Conservation (phyloP, 768 basidiomycete genomes). For the Artomyces pyxidatus region DNA sequence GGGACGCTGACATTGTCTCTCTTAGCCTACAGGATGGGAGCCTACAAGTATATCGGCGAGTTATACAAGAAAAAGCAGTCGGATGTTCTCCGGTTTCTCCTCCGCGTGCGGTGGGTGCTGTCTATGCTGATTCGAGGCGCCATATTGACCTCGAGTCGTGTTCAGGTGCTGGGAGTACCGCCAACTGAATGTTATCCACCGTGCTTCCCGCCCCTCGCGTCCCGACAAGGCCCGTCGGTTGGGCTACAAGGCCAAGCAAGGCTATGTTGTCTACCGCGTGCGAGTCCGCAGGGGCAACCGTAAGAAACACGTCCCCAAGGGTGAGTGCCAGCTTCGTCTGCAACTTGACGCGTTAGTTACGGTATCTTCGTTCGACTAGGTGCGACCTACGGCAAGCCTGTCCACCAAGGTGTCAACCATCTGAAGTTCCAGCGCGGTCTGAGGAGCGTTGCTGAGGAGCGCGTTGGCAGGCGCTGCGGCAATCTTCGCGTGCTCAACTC, state of each 20-base stretch:
- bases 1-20: constrained; percentile 15
- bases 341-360: not conserved
- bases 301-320: constrained; percentile 98
- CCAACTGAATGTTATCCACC: constrained; percentile 96
- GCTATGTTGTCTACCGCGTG: constrained; percentile 95
- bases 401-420: constrained; percentile 98
- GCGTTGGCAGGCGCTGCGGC: constrained; percentile 92
- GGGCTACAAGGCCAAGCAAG: constrained; percentile 99
- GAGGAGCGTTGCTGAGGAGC: constrained; percentile 93
- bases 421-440: constrained; percentile 95
- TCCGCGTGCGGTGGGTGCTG: constrained; percentile 78
- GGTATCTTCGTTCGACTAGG: constrained; percentile 33
- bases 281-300: constrained; percentile 97
- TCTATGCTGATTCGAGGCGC: not conserved
- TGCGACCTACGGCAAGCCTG: constrained; percentile 98
- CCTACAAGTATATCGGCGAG: constrained; percentile 95
- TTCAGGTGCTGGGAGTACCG: constrained; percentile 96
- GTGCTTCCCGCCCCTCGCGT: constrained; percentile 94
- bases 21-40: constrained; percentile 66
- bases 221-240: constrained; percentile 98
- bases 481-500: constrained; percentile 96
- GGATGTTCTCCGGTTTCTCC: constrained; percentile 94
- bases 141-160: constrained; percentile 6
- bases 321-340: constrained; percentile 31
- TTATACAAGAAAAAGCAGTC: constrained; percentile 98